Evolutionary conservation across 139 green algal species (phyloP), one percentile per base, ranked within the genome.

Genomic region (Micractinium conductrix): DNA sequence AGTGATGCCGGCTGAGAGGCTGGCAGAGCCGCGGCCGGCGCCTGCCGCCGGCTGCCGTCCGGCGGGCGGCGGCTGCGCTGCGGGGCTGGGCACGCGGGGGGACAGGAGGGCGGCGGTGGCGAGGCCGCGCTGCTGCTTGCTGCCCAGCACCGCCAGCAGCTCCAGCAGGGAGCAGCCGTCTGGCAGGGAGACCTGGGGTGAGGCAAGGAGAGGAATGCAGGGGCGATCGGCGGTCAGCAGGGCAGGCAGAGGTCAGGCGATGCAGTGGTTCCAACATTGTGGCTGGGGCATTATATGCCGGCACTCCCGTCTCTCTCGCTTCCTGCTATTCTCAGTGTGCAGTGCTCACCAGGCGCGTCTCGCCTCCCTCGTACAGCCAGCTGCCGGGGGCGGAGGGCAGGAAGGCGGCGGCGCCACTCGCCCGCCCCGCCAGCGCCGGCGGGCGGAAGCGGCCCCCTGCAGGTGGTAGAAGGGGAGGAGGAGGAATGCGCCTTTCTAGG

Each of bases 271-370:
- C 2, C 4, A 30, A n/a, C 21, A 9, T 30, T 17, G 60, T 30
- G 60, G 26, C 21, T 14, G 4, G 4, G 4, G 26, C 3, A 14
- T n/a, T 38, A 37, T n/a, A 19, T 19, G 55, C 55, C 35, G 28
- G 4, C 26, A 6, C 62, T 69, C 62, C 19, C 12, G 62, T 28
- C 21, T 69, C 26, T 4, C 28, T 4, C 62, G 37, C 2, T 30
- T 30, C 26, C 19, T 74, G 35, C 68, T 19, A 33, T 44, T 42
- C 42, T 40, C 24, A 42, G 12, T 33, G 37, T 30, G 17, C 37
- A 14, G 17, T 21, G n/a, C 62, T 58, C 37, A 94, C 86, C 60
- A 94, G 90, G 17, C 91, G 90, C 35, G 90, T 92, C 86, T 94
- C 90, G 0, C 91, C 91, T 0, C 90, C 91, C 21, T 78, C 74